Evolutionary conservation across 768 basidiomycete genomes (phyloP), one percentile per base, ranked within the genome.

Genomic region (Hydnomerulius pinastri): DNA sequence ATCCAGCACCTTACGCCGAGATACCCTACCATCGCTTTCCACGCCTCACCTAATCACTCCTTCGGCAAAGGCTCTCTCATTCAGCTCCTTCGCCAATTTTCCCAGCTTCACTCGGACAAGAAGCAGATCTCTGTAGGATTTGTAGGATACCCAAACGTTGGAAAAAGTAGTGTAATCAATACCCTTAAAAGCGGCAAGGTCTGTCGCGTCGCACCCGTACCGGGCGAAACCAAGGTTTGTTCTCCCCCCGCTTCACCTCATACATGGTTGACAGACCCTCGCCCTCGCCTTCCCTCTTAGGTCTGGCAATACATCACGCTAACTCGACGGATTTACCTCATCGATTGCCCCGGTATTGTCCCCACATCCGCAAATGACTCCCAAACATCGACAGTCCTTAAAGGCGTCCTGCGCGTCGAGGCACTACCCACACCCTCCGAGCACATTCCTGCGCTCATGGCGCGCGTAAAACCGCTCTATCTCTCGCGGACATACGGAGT

Each of bases 271-370:
- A 20, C 29, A 37, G 17, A 53, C 23, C 2, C 30, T n/a, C n/a
- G n/a, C n/a, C n/a, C n/a, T n/a, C n/a, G 52, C 41, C 30, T 36
- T 50, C 7, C 38, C 32, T n/a, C 30, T 13, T 48, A 71, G 71
- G 95, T 98, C 58, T 99, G 97, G 97, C 96, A 99, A 79, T 99
- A 99, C 71, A 98, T 99, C 74, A 95, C 93, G 24, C 76, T 99
- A 35, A 99, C 95, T 52, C 83, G 88, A 55, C 82, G 90, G 46
- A 99, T 99, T 66, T 99, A 98, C 76, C 87, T 99, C 59, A 98
- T 99, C 73, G 97, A 99, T 72, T 99, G 97, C 67, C 97, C 97
- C 24, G 97, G 97, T 42, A 91, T 98, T 69, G 97, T 98, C 2
- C 96, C 96, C 2, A 87, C 93, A 15, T 95, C 93, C 20, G 89